Conservation (phyloP, 2,329 filamentous ascomycete species). For the Cladosporium sphaerospermum region DNA sequence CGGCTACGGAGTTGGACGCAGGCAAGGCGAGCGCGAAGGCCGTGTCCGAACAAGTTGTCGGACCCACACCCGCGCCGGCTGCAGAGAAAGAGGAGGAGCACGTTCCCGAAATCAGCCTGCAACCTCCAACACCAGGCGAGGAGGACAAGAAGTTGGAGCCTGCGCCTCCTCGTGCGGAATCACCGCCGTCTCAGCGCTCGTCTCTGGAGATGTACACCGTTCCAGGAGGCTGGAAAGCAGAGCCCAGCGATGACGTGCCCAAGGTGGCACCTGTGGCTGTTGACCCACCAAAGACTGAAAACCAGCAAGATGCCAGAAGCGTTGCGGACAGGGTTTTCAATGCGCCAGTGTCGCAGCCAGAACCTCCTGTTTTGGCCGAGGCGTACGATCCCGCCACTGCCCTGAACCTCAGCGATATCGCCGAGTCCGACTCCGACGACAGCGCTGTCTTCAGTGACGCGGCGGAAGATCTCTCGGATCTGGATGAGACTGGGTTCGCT, state of each 20-base stretch:
- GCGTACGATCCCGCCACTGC: not conserved
- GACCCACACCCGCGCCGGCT: not conserved
- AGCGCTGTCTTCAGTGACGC: conserved; percentile 68
- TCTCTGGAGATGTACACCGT: conserved; percentile 21
- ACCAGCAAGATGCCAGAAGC: not conserved
- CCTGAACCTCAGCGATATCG: conserved; percentile 15
- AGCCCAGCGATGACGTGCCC: conserved; percentile 14
- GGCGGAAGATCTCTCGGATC: conserved; percentile 63
- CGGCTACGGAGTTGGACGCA: conserved; percentile 5
- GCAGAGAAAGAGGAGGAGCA: conserved; percentile 11
- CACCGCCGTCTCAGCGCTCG: conserved; percentile 11
- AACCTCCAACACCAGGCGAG: conserved; percentile 30
- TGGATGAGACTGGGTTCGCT: conserved; percentile 61
- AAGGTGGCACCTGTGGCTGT: conserved; percentile 1
- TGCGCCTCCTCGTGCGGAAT: not conserved
- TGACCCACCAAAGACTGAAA: conserved; percentile 7
- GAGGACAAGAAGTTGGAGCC: conserved; percentile 22
- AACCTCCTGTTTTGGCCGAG: not conserved
- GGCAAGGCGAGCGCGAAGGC: conserved; percentile 1
- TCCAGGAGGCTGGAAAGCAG: conserved; percentile 23
- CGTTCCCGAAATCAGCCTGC: conserved; percentile 29
- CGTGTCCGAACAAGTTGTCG: not conserved
- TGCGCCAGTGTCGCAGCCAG: not conserved
- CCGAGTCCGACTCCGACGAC: conserved; percentile 34
- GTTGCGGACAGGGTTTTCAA: not conserved